Evolutionary conservation across 148 eudicot genomes (phyloP).

Genomic region (Cornus suecica): DNA sequence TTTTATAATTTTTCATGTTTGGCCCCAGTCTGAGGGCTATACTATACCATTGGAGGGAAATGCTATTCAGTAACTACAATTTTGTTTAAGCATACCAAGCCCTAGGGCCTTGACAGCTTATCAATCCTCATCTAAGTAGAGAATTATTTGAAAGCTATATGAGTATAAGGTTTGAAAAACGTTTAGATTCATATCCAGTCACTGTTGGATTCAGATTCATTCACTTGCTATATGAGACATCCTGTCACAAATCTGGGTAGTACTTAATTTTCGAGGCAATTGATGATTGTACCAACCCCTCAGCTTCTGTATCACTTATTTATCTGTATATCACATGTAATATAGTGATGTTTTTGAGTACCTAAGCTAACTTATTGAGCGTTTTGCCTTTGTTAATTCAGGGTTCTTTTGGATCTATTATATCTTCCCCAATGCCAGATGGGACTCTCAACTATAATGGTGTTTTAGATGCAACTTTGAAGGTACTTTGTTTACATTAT

Average conservation of each 20-base stretch:
- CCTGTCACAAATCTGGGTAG: not conserved
- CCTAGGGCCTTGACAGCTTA: no score
- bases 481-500: constrained; percentile 52
- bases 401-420: constrained; percentile 41
- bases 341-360: not conserved
- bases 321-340: not conserved
- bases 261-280: not conserved
- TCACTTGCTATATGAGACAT: not conserved
- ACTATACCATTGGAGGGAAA: not conserved
- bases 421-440: constrained; percentile 62
- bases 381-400: constrained; percentile 19
- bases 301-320: not conserved
- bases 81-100: no score
- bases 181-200: no score
- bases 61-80: no score
- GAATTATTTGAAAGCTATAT: no score
- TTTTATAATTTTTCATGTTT: not conserved
- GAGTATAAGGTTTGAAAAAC: no score
- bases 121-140: no score
- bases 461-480: constrained; percentile 37
- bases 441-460: constrained; percentile 57
- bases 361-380: not conserved
- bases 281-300: not conserved
- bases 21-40: not conserved
- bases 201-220: no score